Base-by-base conservation (phyloP, 2,329 filamentous ascomycete species). In the Thelonectria blattea region DNA sequence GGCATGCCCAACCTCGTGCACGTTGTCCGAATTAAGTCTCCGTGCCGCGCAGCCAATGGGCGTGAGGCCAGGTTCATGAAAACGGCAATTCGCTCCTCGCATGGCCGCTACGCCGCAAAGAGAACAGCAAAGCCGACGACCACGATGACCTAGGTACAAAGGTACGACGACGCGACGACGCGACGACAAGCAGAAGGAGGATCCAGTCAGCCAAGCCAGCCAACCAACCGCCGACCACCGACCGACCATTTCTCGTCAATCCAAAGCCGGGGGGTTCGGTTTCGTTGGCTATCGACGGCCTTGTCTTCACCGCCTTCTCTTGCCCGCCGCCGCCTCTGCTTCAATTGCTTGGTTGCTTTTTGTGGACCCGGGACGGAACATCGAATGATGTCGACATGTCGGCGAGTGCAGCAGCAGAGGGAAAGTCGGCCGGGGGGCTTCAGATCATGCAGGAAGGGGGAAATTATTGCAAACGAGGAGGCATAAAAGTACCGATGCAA, bases 61-160 rank as follows among this genome's bases (percentile, higher is more conserved):
- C 43, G 54, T 34, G 41, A 18, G 24, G 53, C 61, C 49, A 43
- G 15, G 22, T 34, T 48, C 41, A 66, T 68, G 49, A 68, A 69
- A 69, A 65, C 57, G 67, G 67, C 53, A 69, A 69, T 66, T 30
- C 18, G 32, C 3, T 24, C 22, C 3, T 6, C 51, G 56, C 42
- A 42, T 17, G 42, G 11, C 14, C 20, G 56, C 45, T 46, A 39
- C 57, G 62, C 62, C 47, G 52, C 52, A 48, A 15, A 5, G 15
- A 41, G 37, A 14, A 17, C 37, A 41, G 27, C 27, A 10, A 10
- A 30, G 27, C 27, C 27, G 27, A 30, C 27, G 27, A 30, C 22
- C 22, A 24, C 27, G 27, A 30, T 30, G 27, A 7, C 22, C 6
- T 24, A 24, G 6, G 22, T 24, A 24, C 6, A 6, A 24, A 24